Conservation (phyloP, 192 early-diverging fungal genomes). For the Oehlia diaphana region DNA sequence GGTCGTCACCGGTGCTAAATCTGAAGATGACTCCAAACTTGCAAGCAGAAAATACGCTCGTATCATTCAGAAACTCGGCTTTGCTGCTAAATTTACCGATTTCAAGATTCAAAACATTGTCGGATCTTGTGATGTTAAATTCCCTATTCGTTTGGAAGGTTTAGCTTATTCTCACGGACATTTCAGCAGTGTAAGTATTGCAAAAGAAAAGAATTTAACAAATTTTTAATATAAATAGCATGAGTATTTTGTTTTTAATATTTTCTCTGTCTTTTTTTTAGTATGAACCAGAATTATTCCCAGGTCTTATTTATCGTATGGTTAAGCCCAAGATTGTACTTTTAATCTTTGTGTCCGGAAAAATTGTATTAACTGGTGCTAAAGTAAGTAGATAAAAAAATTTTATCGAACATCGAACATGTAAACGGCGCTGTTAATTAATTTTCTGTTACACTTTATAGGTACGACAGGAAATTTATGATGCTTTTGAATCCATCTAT, state of each 20-base stretch:
- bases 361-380: constrained; percentile 99
- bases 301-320: constrained; percentile 99
- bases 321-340: constrained; percentile 97
- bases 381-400: constrained; percentile 55
- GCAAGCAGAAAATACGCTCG: constrained; percentile 98
- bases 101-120: constrained; percentile 99
- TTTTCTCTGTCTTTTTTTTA: constrained; percentile 28
- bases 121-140: constrained; percentile 98
- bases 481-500: constrained; percentile 97
- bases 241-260: too few relatives aligned
- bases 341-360: constrained; percentile 98
- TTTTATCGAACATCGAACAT: too few relatives aligned
- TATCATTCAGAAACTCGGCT: constrained; percentile 98
- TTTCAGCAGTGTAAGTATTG: constrained; percentile 78
- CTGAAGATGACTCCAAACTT: constrained; percentile 95
- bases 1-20: constrained; percentile 98
- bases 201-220: background rate
- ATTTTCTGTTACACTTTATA: background rate
- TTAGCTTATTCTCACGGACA: constrained; percentile 90
- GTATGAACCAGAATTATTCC: constrained; percentile 99
- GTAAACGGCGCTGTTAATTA: constrained; percentile 15
- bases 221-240: constrained; percentile 7
- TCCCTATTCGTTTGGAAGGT: constrained; percentile 98
- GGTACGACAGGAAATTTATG: constrained; percentile 94
- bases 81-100: constrained; percentile 95